Percentiles rank a stretch among this genome's conserved stretches.
Conservation (phyloP, 106 monocot genomes). For the Dioscorea zingiberensis region DNA sequence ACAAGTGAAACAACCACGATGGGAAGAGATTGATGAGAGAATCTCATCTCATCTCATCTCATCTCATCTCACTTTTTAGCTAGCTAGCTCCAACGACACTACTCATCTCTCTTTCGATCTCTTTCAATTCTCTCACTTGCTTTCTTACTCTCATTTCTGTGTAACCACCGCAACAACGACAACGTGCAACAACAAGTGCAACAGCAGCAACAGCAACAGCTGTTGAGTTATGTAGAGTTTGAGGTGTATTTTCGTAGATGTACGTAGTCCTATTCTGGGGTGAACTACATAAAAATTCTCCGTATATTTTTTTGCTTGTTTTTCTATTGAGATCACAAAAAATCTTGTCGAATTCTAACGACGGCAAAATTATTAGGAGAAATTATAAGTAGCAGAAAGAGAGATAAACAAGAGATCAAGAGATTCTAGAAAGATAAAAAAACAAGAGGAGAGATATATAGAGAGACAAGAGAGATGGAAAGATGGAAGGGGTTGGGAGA, state of each 20-base stretch:
- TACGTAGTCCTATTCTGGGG: too few species aligned
- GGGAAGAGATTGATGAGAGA: too few species aligned
- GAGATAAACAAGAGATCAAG: neutral
- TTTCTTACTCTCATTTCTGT: constrained; percentile 1
- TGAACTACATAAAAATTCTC: too few species aligned
- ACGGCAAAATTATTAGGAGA: neutral
- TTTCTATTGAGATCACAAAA: too few species aligned
- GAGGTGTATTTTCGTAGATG: too few species aligned
- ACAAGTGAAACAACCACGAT: constrained; percentile 23
- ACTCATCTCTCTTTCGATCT: neutral
- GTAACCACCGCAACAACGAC: constrained; percentile 32
- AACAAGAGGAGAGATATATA: neutral
- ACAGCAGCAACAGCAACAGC: constrained; percentile 18
- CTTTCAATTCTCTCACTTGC: neutral
- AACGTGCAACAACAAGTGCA: constrained; percentile 12
- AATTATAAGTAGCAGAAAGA: neutral
- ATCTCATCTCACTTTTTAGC: neutral
- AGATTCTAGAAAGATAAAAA: constrained; percentile 13
- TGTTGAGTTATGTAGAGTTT: too few species aligned
- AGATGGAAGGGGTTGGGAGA: constrained; percentile 31
- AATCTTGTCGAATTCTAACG: neutral
- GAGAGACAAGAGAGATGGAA: constrained; percentile 9
- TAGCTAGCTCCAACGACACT: too few species aligned
- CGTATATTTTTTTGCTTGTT: too few species aligned
- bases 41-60: too few species aligned